These are phyloP conservation scores for Talaromyces pinophilus DNA, from an alignment of 2,329 filamentous ascomycete genomes.

Conservation along the genomic window DNA sequence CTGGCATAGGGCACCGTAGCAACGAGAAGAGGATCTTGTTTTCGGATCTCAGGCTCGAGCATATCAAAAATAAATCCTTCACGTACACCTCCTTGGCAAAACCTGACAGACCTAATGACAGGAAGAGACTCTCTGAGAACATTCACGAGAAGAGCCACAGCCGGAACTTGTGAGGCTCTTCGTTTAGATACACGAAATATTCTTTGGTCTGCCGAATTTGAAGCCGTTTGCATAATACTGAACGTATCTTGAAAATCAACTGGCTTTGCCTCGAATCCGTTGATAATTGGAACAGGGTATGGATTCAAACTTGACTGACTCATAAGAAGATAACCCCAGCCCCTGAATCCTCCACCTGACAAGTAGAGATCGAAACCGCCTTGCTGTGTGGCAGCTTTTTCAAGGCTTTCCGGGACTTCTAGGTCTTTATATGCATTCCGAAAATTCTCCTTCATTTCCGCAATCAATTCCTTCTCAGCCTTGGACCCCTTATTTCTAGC, in stretches of 20 bases:
- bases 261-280: constrained; percentile 69
- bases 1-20: constrained; percentile 59
- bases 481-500: constrained; percentile 46
- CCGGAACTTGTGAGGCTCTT: constrained; percentile 77
- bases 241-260: constrained; percentile 61
- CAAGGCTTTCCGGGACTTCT: constrained; percentile 56
- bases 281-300: constrained; percentile 82
- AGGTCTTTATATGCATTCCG: constrained; percentile 60
- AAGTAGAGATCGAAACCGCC: constrained; percentile 72
- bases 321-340: constrained; percentile 89
- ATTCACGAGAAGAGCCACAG: constrained; percentile 77
- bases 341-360: constrained; percentile 85
- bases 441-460: constrained; percentile 61
- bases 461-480: constrained; percentile 52
- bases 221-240: constrained; percentile 45
- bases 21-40: constrained; percentile 66
- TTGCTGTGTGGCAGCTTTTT: constrained; percentile 45
- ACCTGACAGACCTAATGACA: constrained; percentile 70
- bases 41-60: constrained; percentile 60
- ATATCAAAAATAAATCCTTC: constrained; percentile 79
- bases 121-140: constrained; percentile 71
- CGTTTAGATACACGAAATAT: constrained; percentile 77
- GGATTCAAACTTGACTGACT: constrained; percentile 69
- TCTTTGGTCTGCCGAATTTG: constrained; percentile 35
- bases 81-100: constrained; percentile 84